phyloP scores from a whole-genome alignment of 148 eudicot genomes.

The Diospyros lotus region DNA sequence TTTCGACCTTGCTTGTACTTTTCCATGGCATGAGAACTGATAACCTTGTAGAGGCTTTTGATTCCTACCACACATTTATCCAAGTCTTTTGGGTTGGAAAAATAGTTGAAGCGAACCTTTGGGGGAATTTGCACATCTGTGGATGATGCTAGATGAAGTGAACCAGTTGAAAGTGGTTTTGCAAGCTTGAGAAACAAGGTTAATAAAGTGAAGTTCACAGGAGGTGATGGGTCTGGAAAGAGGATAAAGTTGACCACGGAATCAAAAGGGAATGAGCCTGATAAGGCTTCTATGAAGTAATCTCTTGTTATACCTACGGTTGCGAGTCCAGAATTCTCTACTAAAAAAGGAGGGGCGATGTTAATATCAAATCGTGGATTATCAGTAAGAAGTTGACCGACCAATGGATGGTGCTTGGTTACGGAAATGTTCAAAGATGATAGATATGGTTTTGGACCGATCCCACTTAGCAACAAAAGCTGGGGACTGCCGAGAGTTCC shows the following conservation, averaged over 20 bases:
- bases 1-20: constrained; percentile 4
- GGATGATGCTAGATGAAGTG: constrained; percentile 5
- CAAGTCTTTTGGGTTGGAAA: constrained; percentile 4
- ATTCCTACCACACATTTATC: background rate
- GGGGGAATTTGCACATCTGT: constrained; percentile 3
- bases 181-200: constrained; percentile 7
- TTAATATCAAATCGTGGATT: constrained; percentile 35
- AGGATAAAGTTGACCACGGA: background rate
- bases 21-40: constrained; percentile 9
- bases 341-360: constrained; percentile 35
- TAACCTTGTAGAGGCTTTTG: background rate
- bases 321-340: constrained; percentile 25
- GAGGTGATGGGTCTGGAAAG: constrained; percentile 17
- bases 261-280: background rate
- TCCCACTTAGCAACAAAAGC: constrained; percentile 50
- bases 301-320: constrained; percentile 44
- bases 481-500: constrained; percentile 66
- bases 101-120: constrained; percentile 18
- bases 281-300: constrained; percentile 36
- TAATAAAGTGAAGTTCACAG: background rate
- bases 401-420: constrained; percentile 29
- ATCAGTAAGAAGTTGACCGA: constrained; percentile 52
- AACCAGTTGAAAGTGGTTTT: constrained; percentile 10
- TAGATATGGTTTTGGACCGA: constrained; percentile 46
- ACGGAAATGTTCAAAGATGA: constrained; percentile 25